Conservation (phyloP, 768 basidiomycete genomes). For the Tricholoma terreum region DNA sequence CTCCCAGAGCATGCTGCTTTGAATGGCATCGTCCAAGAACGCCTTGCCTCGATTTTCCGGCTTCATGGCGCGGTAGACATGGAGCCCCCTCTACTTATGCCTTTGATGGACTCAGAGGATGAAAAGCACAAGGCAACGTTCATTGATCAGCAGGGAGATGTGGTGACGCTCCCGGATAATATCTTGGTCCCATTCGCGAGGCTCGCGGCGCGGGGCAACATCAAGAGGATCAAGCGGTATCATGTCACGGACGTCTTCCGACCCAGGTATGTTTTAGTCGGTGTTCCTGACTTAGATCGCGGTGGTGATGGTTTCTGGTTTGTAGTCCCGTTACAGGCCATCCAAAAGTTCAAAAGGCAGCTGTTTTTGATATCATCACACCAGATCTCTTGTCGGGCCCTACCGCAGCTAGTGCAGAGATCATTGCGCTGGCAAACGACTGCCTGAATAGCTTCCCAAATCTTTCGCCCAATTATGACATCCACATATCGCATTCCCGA, state of each 20-base stretch:
- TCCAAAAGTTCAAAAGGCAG: conserved; percentile 69
- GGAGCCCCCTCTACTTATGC: conserved; percentile 83
- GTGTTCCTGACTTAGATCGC: not conserved
- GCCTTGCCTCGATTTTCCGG: conserved; percentile 72
- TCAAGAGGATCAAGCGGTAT: conserved; percentile 77
- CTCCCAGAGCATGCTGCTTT: conserved; percentile 67
- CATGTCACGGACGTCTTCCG: conserved; percentile 73
- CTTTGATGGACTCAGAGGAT: conserved; percentile 59
- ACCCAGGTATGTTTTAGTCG: conserved; percentile 49
- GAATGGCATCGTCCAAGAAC: conserved; percentile 74
- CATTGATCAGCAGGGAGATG: conserved; percentile 77
- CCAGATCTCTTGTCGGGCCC: conserved; percentile 63
- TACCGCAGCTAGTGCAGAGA: conserved; percentile 69
- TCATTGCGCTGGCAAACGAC: conserved; percentile 64
- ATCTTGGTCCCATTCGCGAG: conserved; percentile 78
- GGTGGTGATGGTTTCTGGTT: conserved; percentile 4
- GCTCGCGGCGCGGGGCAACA: conserved; percentile 64
- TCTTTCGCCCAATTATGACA: conserved; percentile 63
- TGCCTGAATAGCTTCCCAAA: conserved; percentile 72
- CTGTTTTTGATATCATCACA: conserved; percentile 82
- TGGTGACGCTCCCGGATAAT: conserved; percentile 71
- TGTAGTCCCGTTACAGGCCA: conserved; percentile 65
- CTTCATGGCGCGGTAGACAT: conserved; percentile 89
- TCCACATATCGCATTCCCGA: conserved; percentile 74
- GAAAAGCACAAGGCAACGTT: conserved; percentile 66